Conservation (phyloP, 2,329 filamentous ascomycete species). For the Colletotrichum melonis region DNA sequence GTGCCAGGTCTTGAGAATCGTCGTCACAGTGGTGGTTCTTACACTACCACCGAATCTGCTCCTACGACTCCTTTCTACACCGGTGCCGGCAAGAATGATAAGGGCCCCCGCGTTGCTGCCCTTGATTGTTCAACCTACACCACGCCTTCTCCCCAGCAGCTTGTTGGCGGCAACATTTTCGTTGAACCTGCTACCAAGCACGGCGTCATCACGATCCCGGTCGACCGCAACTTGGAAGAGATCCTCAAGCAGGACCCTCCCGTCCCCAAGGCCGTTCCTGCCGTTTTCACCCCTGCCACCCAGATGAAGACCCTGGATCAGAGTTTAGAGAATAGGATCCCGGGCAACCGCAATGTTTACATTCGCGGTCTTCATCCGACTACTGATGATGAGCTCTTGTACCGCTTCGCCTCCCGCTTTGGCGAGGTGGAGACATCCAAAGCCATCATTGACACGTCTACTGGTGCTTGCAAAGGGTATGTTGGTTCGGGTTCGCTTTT, state of each 20-base stretch:
- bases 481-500: slow-evolving; percentile 41
- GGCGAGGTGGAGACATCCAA: slow-evolving; percentile 97
- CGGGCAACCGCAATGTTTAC: slow-evolving; percentile 97
- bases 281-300: slow-evolving; percentile 86
- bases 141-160: slow-evolving; percentile 73
- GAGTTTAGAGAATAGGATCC: slow-evolving; percentile 90
- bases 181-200: slow-evolving; percentile 56
- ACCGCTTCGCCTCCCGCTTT: slow-evolving; percentile 86
- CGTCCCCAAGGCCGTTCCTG: slow-evolving; percentile 90
- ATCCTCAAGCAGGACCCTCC: slow-evolving; percentile 80
- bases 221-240: slow-evolving; percentile 69
- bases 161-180: slow-evolving; percentile 55
- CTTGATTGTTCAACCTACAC: slow-evolving; percentile 74
- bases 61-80: slow-evolving; percentile 75
- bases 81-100: slow-evolving; percentile 67
- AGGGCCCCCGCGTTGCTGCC: slow-evolving; percentile 67
- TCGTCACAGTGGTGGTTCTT: slow-evolving; percentile 63
- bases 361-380: slow-evolving; percentile 96
- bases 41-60: slow-evolving; percentile 75
- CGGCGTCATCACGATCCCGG: slow-evolving; percentile 44
- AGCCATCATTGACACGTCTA: slow-evolving; percentile 96
- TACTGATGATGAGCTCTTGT: slow-evolving; percentile 90
- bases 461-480: slow-evolving; percentile 95
- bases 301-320: slow-evolving; percentile 92
- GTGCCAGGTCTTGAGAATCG: slow-evolving; percentile 74